Base-by-base conservation (phyloP, 768 basidiomycete genomes). In the Boletellus emodensis region DNA sequence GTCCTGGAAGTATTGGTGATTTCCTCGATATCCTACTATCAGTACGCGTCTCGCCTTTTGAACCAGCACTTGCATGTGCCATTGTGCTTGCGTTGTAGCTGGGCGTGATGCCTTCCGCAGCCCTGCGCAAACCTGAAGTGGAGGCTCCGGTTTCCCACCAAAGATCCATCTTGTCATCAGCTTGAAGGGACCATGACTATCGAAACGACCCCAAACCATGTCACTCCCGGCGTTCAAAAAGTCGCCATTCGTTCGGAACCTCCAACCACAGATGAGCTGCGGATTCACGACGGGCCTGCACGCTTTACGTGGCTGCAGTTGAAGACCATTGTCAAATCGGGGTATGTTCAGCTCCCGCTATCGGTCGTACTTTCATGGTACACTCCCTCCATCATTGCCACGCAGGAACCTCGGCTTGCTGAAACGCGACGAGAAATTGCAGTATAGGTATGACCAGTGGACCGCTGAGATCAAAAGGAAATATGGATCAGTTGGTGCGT, bases 371-470 rank as follows among this genome's bases (percentile, higher is more conserved):
- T 30, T 30, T 30, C 24, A 26, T 7, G 11, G n/a, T 34, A 12
- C 13, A 10, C 20, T 20, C 4, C 26, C n/a, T 8, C 4, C 26
- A 26, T 52, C 41, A 48, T 26, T 6, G 3, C 6, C 20, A 44
- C 36, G n/a, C 52, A 91, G 90, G 36, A 88, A 93, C 61, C 79
- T 94, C 40, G 88, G 87, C 2, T 73, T 90, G 34, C 73, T 93
- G 44, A 90, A 87, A 62, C 82, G 90, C 17, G 82, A 92, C 60
- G 80, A 69, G 55, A 72, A 68, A 45, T 75, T 94, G 33, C 90
- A 94, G 66, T 56, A 69, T 41, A 72, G 87, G 42, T 93, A 93
- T 57, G 58, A 80, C 35, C 64, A 67, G 14, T 90, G 86, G 85
- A 62, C 68, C 9, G 62, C 62, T 18, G 80, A 70, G 2, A 78